Conservation (phyloP, 2,329 filamentous ascomycete genomes). For the Trichoderma sp. region DNA sequence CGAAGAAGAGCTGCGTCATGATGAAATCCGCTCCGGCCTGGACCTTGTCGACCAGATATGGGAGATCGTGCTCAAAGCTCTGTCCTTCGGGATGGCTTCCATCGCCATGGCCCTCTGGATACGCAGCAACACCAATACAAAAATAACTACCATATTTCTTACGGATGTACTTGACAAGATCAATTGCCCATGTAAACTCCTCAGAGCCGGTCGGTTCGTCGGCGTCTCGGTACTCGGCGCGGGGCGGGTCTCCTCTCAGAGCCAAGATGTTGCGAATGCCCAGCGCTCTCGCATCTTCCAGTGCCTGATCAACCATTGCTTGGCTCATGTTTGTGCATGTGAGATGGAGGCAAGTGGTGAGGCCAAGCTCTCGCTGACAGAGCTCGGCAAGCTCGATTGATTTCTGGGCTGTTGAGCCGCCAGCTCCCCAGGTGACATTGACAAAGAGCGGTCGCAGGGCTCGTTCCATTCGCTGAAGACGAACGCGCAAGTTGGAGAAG, state of each 20-base stretch:
- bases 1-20: conserved; percentile 98
- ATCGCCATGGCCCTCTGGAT: conserved; percentile 93
- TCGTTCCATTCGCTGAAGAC: conserved; percentile 91
- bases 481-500: conserved; percentile 88
- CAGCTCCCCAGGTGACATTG: conserved; percentile 96
- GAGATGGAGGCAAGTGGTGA: conserved; percentile 93
- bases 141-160: conserved; percentile 90
- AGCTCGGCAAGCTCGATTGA: conserved; percentile 93
- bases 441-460: conserved; percentile 91
- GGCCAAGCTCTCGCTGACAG: conserved; percentile 85
- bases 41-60: conserved; percentile 87
- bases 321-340: conserved; percentile 98
- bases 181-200: conserved; percentile 85
- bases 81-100: conserved; percentile 76
- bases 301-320: conserved; percentile 78
- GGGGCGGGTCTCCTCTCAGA: conserved; percentile 84
- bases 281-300: conserved; percentile 86
- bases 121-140: conserved; percentile 90
- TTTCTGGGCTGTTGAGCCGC: conserved; percentile 86
- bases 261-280: conserved; percentile 94
- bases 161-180: conserved; percentile 87
- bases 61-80: conserved; percentile 76
- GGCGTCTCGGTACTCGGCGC: conserved; percentile 74
- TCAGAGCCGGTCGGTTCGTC: conserved; percentile 62
- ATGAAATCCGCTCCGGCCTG: conserved; percentile 93